Evolutionary conservation across 1,139 yeast genomes (phyloP).

Genomic region (Blastobotrys persicus): DNA sequence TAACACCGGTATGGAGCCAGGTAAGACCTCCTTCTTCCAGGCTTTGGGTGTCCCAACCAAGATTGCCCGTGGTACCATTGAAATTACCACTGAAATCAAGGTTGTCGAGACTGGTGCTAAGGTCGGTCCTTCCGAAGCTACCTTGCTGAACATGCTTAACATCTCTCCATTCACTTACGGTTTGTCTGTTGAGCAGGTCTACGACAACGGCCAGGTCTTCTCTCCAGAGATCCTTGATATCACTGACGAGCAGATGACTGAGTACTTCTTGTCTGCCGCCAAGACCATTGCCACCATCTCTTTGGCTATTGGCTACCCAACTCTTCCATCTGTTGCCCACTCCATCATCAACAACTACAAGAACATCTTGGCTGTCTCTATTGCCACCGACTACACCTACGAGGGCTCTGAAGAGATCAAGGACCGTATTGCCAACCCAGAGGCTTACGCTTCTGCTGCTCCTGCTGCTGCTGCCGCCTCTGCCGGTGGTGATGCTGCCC

Average conservation of each 20-base stretch:
- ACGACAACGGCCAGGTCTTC: conserved; percentile 98
- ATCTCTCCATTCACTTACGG: conserved; percentile 99
- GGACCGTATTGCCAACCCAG: conserved; percentile 99
- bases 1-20: conserved; percentile 99
- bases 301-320: conserved; percentile 98
- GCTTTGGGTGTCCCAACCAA: conserved; percentile 99
- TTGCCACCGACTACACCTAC: conserved; percentile 98
- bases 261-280: conserved; percentile 90
- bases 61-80: conserved; percentile 99
- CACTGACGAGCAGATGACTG: conserved; percentile 93
- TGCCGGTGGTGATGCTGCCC: conserved; percentile 60
- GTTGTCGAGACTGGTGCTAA: conserved; percentile 81
- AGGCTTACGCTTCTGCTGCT: conserved; percentile 98
- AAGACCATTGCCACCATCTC: conserved; percentile 94
- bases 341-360: conserved; percentile 98
- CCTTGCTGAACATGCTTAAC: conserved; percentile 98
- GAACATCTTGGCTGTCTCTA: conserved; percentile 94
- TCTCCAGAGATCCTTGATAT: conserved; percentile 95
- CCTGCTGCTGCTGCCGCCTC: conserved; percentile 76
- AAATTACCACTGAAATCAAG: conserved; percentile 95
- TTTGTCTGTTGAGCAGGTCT: conserved; percentile 93
- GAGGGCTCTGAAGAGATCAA: conserved; percentile 98
- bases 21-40: conserved; percentile 99
- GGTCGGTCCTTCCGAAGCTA: conserved; percentile 99
- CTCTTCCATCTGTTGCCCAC: conserved; percentile 99